Conservation (phyloP, 768 basidiomycete species). For the Lyophyllum decastes region DNA sequence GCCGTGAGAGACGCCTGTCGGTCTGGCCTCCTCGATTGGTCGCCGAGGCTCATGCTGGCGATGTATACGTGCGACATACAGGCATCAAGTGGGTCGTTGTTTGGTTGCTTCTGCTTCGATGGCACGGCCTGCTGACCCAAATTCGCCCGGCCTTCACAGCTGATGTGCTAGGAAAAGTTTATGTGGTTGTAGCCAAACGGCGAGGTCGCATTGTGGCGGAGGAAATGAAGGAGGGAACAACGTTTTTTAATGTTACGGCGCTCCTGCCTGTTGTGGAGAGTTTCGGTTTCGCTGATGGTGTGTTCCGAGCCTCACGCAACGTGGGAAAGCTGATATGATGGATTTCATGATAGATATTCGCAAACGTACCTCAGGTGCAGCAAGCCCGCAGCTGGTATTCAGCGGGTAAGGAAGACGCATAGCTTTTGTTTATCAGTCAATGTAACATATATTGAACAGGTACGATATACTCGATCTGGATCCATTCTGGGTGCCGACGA, state of each 20-base stretch:
- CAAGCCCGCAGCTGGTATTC: slow-evolving; percentile 96
- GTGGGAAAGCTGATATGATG: slow-evolving; percentile 8
- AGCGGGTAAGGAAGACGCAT: slow-evolving; percentile 64
- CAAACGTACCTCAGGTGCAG: slow-evolving; percentile 94
- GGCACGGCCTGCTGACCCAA: slow-evolving; percentile 13
- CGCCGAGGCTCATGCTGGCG: slow-evolving; percentile 92
- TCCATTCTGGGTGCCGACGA: slow-evolving; percentile 98
- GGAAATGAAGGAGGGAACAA: slow-evolving; percentile 98
- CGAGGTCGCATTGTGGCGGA: slow-evolving; percentile 93
- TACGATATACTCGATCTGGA: slow-evolving; percentile 94
- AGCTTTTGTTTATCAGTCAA: slow-evolving; percentile 1
- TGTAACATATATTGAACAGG: slow-evolving; percentile 37
- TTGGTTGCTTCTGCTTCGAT: slow-evolving; percentile 1
- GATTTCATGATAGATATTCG: slow-evolving; percentile 72
- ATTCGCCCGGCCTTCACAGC: slow-evolving; percentile 51
- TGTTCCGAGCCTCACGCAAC: slow-evolving; percentile 20
- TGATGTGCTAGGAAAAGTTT: slow-evolving; percentile 97
- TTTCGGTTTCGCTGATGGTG: slow-evolving; percentile 97
- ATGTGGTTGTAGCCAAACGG: slow-evolving; percentile 90
- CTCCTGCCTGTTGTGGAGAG: slow-evolving; percentile 94
- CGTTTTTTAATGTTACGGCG: slow-evolving; percentile 91
- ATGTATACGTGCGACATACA: slow-evolving; percentile 99
- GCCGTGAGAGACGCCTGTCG: slow-evolving; percentile 88
- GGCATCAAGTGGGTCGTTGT: slow-evolving; percentile 76
- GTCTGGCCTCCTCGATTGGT: slow-evolving; percentile 93